Evolutionary conservation across 1,284 basidiomycete genomes (phyloP).

Genomic region (Austropuccinia psidii): DNA sequence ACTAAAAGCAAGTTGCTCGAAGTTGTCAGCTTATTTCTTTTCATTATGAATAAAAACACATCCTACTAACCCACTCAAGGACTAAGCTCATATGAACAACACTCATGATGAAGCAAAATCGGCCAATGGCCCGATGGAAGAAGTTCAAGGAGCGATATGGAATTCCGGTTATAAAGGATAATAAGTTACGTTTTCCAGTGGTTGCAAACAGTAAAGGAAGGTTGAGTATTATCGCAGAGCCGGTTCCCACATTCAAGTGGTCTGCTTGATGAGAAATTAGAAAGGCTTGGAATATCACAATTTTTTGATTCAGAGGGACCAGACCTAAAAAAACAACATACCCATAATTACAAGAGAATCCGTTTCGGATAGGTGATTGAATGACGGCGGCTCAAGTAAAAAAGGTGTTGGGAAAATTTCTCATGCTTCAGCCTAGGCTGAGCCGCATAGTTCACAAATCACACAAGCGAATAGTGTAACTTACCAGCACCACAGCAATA

Average conservation of each 20-base stretch:
- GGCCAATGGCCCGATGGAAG: conserved; percentile 9
- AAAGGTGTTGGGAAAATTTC: not conserved
- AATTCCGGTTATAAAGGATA: not conserved
- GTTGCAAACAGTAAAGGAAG: conserved; percentile 15
- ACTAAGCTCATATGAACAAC: not conserved
- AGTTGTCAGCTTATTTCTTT: too few species aligned
- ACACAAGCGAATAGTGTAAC: not conserved
- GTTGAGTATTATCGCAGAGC: too few species aligned
- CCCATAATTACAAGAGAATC: too few species aligned
- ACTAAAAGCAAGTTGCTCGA: too few species aligned
- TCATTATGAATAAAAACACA: too few species aligned
- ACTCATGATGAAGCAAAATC: conserved; percentile 5
- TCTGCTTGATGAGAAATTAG: not conserved
- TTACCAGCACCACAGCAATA: not conserved
- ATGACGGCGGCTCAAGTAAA: not conserved
- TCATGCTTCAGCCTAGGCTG: not conserved
- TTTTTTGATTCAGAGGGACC: too few species aligned
- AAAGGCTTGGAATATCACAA: not conserved
- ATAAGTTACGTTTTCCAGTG: not conserved
- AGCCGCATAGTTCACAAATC: not conserved
- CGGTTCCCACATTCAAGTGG: not conserved
- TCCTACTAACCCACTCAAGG: too few species aligned
- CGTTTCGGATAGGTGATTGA: too few species aligned
- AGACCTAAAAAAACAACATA: too few species aligned
- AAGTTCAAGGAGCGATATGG: conserved; percentile 14